These are phyloP conservation scores for Paracoccidioides brasiliensis DNA, from an alignment of 2,329 filamentous ascomycete genomes.

Conservation along the genomic window DNA sequence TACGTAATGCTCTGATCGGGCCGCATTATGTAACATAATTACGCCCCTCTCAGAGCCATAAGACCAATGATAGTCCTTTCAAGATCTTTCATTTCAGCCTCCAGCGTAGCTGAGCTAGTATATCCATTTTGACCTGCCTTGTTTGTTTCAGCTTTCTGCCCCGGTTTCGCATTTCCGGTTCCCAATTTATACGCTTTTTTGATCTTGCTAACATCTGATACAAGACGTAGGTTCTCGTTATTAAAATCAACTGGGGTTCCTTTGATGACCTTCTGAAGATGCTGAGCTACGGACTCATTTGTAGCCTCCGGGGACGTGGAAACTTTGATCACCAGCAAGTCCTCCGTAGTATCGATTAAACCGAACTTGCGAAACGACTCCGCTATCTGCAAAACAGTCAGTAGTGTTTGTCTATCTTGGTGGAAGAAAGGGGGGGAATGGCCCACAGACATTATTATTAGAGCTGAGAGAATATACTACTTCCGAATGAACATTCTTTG, in stretches of 20 bases:
- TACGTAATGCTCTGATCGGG: neutral
- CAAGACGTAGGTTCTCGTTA: slow-evolving; percentile 46
- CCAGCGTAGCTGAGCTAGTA: neutral
- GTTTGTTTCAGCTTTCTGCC: slow-evolving; percentile 14
- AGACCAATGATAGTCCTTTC: slow-evolving; percentile 3
- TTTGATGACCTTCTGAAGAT: slow-evolving; percentile 50
- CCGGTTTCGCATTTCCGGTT: slow-evolving; percentile 34
- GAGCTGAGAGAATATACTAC: slow-evolving; percentile 68
- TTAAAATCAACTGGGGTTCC: slow-evolving; percentile 48
- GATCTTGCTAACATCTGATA: slow-evolving; percentile 56
- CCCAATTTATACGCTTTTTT: slow-evolving; percentile 81
- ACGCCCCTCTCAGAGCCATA: slow-evolving; percentile 5
- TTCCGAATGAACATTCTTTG: slow-evolving; percentile 79
- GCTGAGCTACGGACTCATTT: slow-evolving; percentile 40
- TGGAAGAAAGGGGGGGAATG: neutral
- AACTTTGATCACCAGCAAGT: slow-evolving; percentile 73
- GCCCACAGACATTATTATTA: slow-evolving; percentile 58
- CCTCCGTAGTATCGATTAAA: slow-evolving; percentile 54
- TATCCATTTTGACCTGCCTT: slow-evolving; percentile 11
- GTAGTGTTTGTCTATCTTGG: neutral
- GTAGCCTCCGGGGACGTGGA: slow-evolving; percentile 39
- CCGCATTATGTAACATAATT: neutral
- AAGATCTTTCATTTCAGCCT: neutral
- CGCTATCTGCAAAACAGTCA: slow-evolving; percentile 50
- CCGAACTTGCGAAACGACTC: slow-evolving; percentile 86